phyloP scores from a whole-genome alignment of 768 basidiomycete species.

The Boletus edulis region DNA sequence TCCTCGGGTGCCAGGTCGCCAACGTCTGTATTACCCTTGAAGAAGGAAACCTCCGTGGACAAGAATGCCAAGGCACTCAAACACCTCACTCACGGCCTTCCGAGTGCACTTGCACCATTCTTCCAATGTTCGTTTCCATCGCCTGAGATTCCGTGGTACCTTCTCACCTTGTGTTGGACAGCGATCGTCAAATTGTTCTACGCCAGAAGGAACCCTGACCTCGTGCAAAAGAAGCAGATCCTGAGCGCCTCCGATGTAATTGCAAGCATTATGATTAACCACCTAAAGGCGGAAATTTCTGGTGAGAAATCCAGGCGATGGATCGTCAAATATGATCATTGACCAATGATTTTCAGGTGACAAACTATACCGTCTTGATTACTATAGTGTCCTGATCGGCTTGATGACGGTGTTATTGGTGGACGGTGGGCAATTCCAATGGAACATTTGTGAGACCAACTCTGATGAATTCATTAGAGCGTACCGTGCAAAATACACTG shows the following conservation, averaged over 20 bases:
- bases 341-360: slow-evolving; percentile 33
- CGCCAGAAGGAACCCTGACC: slow-evolving; percentile 73
- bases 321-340: slow-evolving; percentile 12
- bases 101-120: slow-evolving; percentile 73
- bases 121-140: slow-evolving; percentile 66
- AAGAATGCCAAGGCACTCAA: slow-evolving; percentile 75
- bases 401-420: slow-evolving; percentile 51
- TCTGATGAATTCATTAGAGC: slow-evolving; percentile 48
- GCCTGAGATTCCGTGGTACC: not conserved
- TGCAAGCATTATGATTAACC: slow-evolving; percentile 69
- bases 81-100: slow-evolving; percentile 77
- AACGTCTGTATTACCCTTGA: slow-evolving; percentile 29
- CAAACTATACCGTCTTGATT: slow-evolving; percentile 43
- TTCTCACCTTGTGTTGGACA: slow-evolving; percentile 30
- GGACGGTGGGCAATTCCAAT: slow-evolving; percentile 43
- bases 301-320: slow-evolving; percentile 41
- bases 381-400: slow-evolving; percentile 54
- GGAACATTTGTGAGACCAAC: not conserved
- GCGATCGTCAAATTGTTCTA: slow-evolving; percentile 88
- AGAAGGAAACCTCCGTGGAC: slow-evolving; percentile 47
- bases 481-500: slow-evolving; percentile 66
- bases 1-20: slow-evolving; percentile 23
- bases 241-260: slow-evolving; percentile 63
- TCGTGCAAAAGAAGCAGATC: slow-evolving; percentile 75
- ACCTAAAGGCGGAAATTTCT: slow-evolving; percentile 52